These are phyloP conservation scores for Aspergillus sp. DNA, from an alignment of 2,329 filamentous ascomycete genomes.

Conservation along the genomic window DNA sequence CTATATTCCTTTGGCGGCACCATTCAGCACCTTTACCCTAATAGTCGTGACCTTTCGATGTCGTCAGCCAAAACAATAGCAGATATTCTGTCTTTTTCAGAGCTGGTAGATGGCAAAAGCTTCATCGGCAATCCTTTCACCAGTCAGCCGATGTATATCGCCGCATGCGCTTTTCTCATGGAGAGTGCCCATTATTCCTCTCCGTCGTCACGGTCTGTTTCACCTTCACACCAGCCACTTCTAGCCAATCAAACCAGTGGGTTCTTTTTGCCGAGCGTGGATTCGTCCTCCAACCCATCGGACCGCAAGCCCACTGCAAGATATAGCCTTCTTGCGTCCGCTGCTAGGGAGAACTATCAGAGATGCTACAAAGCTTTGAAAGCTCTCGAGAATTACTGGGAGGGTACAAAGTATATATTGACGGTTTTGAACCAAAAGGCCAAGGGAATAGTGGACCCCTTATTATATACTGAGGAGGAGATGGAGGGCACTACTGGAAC, in stretches of 20 bases:
- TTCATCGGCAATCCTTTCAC: conserved; percentile 88
- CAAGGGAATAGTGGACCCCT: conserved; percentile 78
- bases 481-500: conserved; percentile 68
- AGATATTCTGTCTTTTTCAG: conserved; percentile 82
- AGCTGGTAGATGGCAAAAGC: conserved; percentile 80
- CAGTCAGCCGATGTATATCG: conserved; percentile 87
- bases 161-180: conserved; percentile 83
- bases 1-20: conserved; percentile 71
- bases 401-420: conserved; percentile 81
- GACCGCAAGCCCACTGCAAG: conserved; percentile 50
- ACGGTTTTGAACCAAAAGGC: conserved; percentile 84
- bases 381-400: conserved; percentile 81
- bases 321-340: conserved; percentile 74
- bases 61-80: conserved; percentile 89
- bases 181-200: conserved; percentile 72
- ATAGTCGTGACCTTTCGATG: conserved; percentile 80
- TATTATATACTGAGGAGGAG: conserved; percentile 68
- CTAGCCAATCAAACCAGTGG: conserved; percentile 34
- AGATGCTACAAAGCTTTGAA: conserved; percentile 81
- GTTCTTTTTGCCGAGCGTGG: conserved; percentile 35
- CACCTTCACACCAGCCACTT: conserved; percentile 44
- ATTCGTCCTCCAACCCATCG: conserved; percentile 22
- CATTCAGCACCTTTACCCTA: conserved; percentile 71
- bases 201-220: conserved; percentile 61
- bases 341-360: conserved; percentile 84